Evolutionary conservation across 805 yeast genomes (phyloP).

Genomic region (Lachancea lanzarotensis): DNA sequence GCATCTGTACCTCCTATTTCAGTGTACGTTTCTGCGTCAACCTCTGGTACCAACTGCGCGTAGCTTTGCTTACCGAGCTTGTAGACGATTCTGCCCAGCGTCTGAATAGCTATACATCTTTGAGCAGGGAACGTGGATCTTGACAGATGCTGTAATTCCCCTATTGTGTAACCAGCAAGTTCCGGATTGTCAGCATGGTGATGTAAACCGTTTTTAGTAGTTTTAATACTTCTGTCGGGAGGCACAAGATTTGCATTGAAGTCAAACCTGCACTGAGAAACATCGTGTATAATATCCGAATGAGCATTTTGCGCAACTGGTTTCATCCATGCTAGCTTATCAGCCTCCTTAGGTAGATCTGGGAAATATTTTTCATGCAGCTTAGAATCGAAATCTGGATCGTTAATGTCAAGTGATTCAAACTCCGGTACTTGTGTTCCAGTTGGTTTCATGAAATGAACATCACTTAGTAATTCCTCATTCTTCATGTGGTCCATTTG

Average conservation of each 20-base stretch:
- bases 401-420: conserved; percentile 51
- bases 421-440: conserved; percentile 27
- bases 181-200: conserved; percentile 88
- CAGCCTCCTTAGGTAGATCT: conserved; percentile 75
- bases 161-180: conserved; percentile 85
- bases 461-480: conserved; percentile 38
- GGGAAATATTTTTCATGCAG: conserved; percentile 85
- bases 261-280: conserved; percentile 77
- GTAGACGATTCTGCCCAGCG: conserved; percentile 79
- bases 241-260: conserved; percentile 73
- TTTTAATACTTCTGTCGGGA: conserved; percentile 43
- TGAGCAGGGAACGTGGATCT: conserved; percentile 81
- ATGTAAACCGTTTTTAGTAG: conserved; percentile 66
- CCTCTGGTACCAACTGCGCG: conserved; percentile 46
- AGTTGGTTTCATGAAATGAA: conserved; percentile 62
- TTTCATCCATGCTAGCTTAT: conserved; percentile 88
- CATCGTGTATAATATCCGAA: conserved; percentile 35
- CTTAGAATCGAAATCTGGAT: conserved; percentile 71
- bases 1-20: conserved; percentile 35
- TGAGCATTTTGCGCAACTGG: conserved; percentile 44
- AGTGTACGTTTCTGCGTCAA: conserved; percentile 33
- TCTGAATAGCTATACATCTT: conserved; percentile 77
- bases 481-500: conserved; percentile 40
- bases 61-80: conserved; percentile 62
- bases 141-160: conserved; percentile 72